Conservation (phyloP, 805 yeast genomes). For the Candida maris region DNA sequence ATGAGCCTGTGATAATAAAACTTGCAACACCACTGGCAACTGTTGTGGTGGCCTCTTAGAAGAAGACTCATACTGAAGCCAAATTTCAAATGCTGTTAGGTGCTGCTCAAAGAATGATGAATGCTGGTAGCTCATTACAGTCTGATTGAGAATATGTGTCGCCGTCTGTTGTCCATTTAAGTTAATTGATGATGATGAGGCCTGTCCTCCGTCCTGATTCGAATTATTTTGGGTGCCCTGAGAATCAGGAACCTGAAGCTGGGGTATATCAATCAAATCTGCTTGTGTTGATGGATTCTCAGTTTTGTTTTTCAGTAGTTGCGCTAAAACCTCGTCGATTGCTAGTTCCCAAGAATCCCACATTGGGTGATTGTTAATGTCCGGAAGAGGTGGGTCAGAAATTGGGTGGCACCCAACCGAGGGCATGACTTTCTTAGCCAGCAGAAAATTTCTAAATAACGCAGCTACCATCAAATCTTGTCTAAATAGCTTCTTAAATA, state of each 20-base stretch:
- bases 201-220: conserved; percentile 1
- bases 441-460: conserved; percentile 81
- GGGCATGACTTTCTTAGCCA: conserved; percentile 94
- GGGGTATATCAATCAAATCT: conserved; percentile 29
- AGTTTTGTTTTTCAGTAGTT: conserved; percentile 45
- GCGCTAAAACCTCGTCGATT: conserved; percentile 85
- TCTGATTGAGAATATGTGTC: conserved; percentile 13
- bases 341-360: conserved; percentile 99
- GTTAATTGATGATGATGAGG: background rate
- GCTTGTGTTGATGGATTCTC: conserved; percentile 19
- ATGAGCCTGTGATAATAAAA: conserved; percentile 88
- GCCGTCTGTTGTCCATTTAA: conserved; percentile 4
- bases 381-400: conserved; percentile 90
- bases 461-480: conserved; percentile 98
- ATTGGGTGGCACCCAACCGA: conserved; percentile 90
- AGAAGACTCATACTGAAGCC: conserved; percentile 89
- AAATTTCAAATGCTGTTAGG: conserved; percentile 90
- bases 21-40: conserved; percentile 89
- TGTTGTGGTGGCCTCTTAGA: conserved; percentile 90
- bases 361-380: conserved; percentile 79
- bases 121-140: conserved; percentile 63
- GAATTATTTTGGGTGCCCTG: conserved; percentile 8
- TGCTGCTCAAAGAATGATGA: conserved; percentile 95
- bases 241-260: conserved; percentile 25
- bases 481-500: conserved; percentile 85